phyloP scores from a whole-genome alignment of 805 yeast genomes.

The Metschnikowia anglica region DNA sequence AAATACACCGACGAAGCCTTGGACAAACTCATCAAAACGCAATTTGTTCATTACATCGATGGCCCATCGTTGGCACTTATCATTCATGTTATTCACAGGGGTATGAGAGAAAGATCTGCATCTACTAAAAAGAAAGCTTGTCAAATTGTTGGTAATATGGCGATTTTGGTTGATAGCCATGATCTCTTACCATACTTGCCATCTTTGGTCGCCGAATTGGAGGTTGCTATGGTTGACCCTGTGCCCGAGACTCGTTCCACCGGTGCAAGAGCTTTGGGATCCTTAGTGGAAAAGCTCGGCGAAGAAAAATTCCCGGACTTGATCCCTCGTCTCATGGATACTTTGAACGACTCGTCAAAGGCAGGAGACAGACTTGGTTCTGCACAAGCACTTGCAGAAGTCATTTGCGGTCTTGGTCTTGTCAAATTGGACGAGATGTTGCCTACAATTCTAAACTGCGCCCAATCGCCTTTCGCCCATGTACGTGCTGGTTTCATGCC shows the following conservation, averaged over 20 bases:
- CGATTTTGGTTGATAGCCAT: slow-evolving; percentile 84
- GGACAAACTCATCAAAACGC: slow-evolving; percentile 82
- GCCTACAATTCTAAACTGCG: slow-evolving; percentile 74
- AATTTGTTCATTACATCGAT: slow-evolving; percentile 95
- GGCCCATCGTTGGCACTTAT: slow-evolving; percentile 96
- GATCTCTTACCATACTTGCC: slow-evolving; percentile 84
- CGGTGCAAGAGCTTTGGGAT: slow-evolving; percentile 95
- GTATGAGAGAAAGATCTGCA: slow-evolving; percentile 94
- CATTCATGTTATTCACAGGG: slow-evolving; percentile 92
- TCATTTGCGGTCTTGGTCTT: slow-evolving; percentile 87
- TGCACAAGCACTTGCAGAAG: slow-evolving; percentile 95
- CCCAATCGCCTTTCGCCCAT: slow-evolving; percentile 62
- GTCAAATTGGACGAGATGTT: slow-evolving; percentile 83
- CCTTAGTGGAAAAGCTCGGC: slow-evolving; percentile 92
- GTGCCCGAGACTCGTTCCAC: slow-evolving; percentile 97
- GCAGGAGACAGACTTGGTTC: slow-evolving; percentile 94
- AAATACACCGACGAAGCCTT: slow-evolving; percentile 84
- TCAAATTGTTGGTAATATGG: slow-evolving; percentile 98
- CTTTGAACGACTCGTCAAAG: slow-evolving; percentile 72
- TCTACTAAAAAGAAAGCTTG: slow-evolving; percentile 89
- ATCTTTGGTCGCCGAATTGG: slow-evolving; percentile 75
- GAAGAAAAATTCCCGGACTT: slow-evolving; percentile 93
- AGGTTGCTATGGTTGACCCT: slow-evolving; percentile 96
- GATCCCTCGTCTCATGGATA: slow-evolving; percentile 73
- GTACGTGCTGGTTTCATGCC: slow-evolving; percentile 94